Base-by-base conservation (phyloP, 2,329 filamentous ascomycete genomes). In the Sporothrix dimorphospora region DNA sequence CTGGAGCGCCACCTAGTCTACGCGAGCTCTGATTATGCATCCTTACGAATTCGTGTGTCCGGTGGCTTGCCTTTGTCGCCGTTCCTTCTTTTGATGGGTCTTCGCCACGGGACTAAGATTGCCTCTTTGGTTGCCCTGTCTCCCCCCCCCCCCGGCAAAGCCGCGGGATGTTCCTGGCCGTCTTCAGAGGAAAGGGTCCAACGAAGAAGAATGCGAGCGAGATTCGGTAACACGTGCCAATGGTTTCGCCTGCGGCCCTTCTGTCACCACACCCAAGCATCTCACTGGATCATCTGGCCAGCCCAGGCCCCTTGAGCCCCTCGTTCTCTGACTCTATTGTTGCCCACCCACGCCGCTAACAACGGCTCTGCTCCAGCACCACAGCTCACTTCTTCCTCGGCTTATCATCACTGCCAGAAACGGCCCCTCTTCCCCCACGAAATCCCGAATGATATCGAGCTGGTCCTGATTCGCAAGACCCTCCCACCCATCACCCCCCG, bases 211-310 rank as follows among this genome's bases (percentile, higher is more conserved):
- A 51, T 3, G 40, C 40, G 38, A 49, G 67, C 51, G n/a, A 61
- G 7, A 14, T 61, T 69, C 65, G 71, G 65, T 69, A 51, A 69
- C 71, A 72, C 71, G 71, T 72, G 71, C 65, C 30, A 72, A 63
- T 38, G 16, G 34, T 51, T 11, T 67, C 45, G 45, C 65, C 65
- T 53, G 45, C 65, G 27, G 65, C 27, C 45, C 19, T 38, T 51
- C 42, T 51, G 24, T 53, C 40, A 24, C 45, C 65, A 38, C 65
- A 19, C 19, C 40, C 45, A 38, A 51, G 45, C 65, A 38, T 21
- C 45, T n/a, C 19, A 55, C 34, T 69, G n/a, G 47, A 30, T 69
- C 34, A 45, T 69, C 51, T 57, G 24, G 42, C 38, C 53, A 30
- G 40, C n/a, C 38, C 66, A 53, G 42, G 27, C 19, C 12, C 61